Evolutionary conservation across 2,329 filamentous ascomycete species (phyloP), one percentile per base, ranked within the genome.

Genomic region (Torrubiella hemipterigena): DNA sequence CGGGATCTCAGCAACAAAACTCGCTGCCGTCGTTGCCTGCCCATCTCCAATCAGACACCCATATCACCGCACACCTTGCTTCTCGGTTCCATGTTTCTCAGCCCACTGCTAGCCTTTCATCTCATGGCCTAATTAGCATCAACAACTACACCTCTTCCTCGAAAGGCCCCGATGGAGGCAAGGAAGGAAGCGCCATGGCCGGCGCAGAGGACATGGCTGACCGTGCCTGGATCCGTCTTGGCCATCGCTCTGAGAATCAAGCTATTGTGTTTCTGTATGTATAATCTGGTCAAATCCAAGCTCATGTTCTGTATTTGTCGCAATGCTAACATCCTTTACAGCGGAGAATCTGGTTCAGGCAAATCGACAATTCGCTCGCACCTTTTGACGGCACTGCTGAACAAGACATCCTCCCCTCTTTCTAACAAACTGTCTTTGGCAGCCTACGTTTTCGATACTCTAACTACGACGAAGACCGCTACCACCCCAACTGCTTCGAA

Each of bases 401-500:
- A 80, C 47, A 93, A 87, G 54, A 91, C 87, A 3, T 86, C 85
- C 0, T 96, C 91, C 10, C 91, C 91, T 1, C 64, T 98, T 4
- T 96, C 89, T 2, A 84, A 79, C 42, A 98, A 95, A 56, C 69
- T 95, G 14, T 95, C 89, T 3, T 79, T 93, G 30, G 89, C 89
- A 15, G 81, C 89, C 26, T 98, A 95, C 53, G 75, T 96, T 37
- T 98, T 98, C 53, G 91, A 98, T 51, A 82, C 85, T 3, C 70
- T 98, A 37, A 98, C 91, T 5, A 96, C 91, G 2, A 98, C 91
- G 17, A 98, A 98, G 61, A 93, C 89, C 2, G 78, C 87, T 20
- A 96, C 89, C 2, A 96, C 89, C 0, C 87, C 87, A 2, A 94
- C 85, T 3, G 91, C 91, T 17, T 96, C 89, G 30, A 96, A 96